phyloP scores from a whole-genome alignment of 352 stramenopile genomes.

The Phytophthora syringae region DNA sequence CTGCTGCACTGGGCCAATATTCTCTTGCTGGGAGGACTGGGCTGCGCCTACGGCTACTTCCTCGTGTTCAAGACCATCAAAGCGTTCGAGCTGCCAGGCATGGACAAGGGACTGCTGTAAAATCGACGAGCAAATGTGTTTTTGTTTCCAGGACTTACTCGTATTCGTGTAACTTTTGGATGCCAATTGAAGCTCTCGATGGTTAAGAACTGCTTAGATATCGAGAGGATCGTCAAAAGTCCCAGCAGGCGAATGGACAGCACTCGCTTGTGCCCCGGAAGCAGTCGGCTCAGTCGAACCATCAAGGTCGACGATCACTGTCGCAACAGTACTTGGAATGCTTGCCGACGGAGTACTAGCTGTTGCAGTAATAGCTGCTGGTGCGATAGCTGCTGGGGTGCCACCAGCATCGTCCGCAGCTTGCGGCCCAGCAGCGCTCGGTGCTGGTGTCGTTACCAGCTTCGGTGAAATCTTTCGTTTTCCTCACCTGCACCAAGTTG shows the following conservation, averaged over 20 bases:
- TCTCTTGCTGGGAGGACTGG: constrained; percentile 66
- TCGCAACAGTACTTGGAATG: not conserved
- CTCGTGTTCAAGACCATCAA: constrained; percentile 90
- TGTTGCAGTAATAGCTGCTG: not conserved
- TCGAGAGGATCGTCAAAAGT: constrained; percentile 37
- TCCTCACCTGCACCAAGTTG: constrained; percentile 81
- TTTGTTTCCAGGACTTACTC: constrained; percentile 16
- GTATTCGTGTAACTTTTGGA: constrained; percentile 28
- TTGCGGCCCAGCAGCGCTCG: not conserved
- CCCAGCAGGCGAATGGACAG: constrained; percentile 17
- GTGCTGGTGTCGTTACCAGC: constrained; percentile 32
- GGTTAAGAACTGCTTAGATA: constrained; percentile 28
- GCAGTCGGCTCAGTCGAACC: constrained; percentile 3
- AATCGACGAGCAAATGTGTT: not conserved
- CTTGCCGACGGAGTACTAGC: not conserved
- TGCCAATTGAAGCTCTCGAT: constrained; percentile 15
- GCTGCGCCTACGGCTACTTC: constrained; percentile 84
- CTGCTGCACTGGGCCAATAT: constrained; percentile 86
- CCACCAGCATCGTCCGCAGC: constrained; percentile 1
- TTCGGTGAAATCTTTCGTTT: constrained; percentile 80
- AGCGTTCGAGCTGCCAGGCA: constrained; percentile 82
- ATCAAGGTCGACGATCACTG: constrained; percentile 23
- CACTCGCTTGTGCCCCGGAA: constrained; percentile 4
- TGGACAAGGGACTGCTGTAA: constrained; percentile 58
- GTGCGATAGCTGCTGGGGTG: not conserved